Base-by-base conservation (phyloP, 768 basidiomycete species). In the Cystobasidium onofrii region DNA sequence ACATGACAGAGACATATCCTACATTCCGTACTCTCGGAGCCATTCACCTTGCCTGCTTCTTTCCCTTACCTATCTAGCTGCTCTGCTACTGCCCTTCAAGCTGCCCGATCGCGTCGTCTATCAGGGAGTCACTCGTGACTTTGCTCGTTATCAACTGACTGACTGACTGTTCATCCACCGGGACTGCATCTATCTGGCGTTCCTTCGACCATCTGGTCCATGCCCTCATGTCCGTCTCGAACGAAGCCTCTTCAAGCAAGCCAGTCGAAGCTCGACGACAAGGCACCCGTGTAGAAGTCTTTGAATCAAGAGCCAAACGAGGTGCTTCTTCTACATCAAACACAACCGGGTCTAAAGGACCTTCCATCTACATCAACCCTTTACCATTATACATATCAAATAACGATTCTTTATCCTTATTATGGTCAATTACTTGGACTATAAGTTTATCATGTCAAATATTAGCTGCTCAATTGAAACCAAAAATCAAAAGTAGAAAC, bases 231-330 rank as follows among this genome's bases (percentile, higher is more conserved):
- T 12, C 3, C 25, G 63, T 34, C 25, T 29, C 43, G 10, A 43
- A 34, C 10, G 34, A 34, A 39, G 34, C 63, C 2, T 39, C 63
- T 2, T 7, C 25, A 12, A 64, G 39, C 33, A 64, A 23, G n/a
- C n/a, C n/a, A n/a, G n/a, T n/a, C n/a, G 63, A 6, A 25, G 12
- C 27, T 20, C 17, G 29, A 29, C 63, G 39, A 13, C 25, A 27
- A 25, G 63, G 36, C 12, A 64, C 63, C 25, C 31, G 63, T 6
- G 15, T 13, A 39, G 63, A 64, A 43, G 39, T 27, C 63, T 64
- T 46, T 41, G 63, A 64, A 36, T 64, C 63, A 27, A 36, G 39
- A 39, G 63, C 15, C 3, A 64, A 64, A 46, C 31, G 63, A 29
- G 57, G 57, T 29, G 4, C 29, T 29, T 23, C 25, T 7, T 9